phyloP scores from a whole-genome alignment of 2,329 filamentous ascomycete species.

The Aspergillus spinulosporus region DNA sequence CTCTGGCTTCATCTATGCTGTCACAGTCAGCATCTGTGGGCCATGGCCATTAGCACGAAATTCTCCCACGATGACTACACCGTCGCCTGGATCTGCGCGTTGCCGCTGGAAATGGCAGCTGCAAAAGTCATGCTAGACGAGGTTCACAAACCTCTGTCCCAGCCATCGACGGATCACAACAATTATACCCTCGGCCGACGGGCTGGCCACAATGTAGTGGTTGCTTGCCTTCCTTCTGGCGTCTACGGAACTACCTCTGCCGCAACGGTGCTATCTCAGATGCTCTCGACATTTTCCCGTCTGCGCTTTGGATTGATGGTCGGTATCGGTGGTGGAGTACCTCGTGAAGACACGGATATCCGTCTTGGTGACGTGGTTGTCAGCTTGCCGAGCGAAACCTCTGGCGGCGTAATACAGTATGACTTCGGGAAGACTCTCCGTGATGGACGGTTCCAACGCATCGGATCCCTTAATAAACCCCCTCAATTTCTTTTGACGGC shows the following conservation, averaged over 20 bases:
- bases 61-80: neutral
- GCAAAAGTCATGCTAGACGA: conserved; percentile 2
- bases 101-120: conserved; percentile 2
- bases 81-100: conserved; percentile 2
- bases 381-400: neutral
- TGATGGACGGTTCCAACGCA: neutral
- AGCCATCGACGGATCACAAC: neutral
- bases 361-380: neutral
- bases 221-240: neutral
- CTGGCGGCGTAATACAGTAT: conserved; percentile 8
- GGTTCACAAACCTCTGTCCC: neutral
- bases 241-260: neutral
- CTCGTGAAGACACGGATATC: neutral
- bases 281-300: neutral
- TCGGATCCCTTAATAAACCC: neutral
- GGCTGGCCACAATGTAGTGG: neutral
- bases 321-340: conserved; percentile 21
- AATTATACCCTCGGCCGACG: neutral
- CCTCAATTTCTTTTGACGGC: neutral
- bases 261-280: neutral
- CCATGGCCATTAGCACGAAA: neutral
- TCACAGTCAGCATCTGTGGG: neutral
- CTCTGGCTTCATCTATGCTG: neutral
- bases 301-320: conserved; percentile 16
- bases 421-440: conserved; percentile 7